These are phyloP conservation scores for Hippophae tibetana DNA, from an alignment of 306 rosid genomes.

Conservation along the genomic window DNA sequence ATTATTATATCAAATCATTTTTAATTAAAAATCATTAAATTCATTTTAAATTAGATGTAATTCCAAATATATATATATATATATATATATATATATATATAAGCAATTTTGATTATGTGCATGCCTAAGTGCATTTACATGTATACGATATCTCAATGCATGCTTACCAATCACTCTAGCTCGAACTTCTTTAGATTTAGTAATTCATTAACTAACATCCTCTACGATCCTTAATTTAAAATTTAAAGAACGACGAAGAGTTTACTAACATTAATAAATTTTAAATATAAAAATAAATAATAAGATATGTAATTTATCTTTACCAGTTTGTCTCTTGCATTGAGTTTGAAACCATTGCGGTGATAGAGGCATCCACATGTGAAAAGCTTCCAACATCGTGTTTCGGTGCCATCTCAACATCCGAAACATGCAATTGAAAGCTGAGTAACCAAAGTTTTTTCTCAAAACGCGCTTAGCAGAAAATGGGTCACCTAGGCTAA, in stretches of 20 bases:
- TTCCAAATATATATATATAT: background rate
- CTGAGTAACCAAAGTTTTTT: too few species aligned
- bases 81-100: background rate
- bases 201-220: conserved; percentile 23
- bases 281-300: background rate
- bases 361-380: conserved; percentile 5
- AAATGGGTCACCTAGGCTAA: too few species aligned
- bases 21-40: too few species aligned
- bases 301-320: background rate
- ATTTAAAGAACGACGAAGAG: too few species aligned
- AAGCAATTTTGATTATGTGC: background rate
- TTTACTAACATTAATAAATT: background rate
- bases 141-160: background rate
- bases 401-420: conserved; percentile 32
- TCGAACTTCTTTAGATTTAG: conserved; percentile 49
- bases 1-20: too few species aligned
- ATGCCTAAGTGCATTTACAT: background rate
- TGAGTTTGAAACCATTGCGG: background rate
- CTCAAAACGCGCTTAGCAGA: too few species aligned
- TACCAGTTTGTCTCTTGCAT: background rate
- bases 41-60: too few species aligned
- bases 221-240: background rate
- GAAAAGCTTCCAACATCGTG: conserved; percentile 23
- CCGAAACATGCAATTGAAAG: conserved; percentile 47
- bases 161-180: background rate